phyloP scores from a whole-genome alignment of 2,329 filamentous ascomycete species.

The Aphanocladium album region DNA sequence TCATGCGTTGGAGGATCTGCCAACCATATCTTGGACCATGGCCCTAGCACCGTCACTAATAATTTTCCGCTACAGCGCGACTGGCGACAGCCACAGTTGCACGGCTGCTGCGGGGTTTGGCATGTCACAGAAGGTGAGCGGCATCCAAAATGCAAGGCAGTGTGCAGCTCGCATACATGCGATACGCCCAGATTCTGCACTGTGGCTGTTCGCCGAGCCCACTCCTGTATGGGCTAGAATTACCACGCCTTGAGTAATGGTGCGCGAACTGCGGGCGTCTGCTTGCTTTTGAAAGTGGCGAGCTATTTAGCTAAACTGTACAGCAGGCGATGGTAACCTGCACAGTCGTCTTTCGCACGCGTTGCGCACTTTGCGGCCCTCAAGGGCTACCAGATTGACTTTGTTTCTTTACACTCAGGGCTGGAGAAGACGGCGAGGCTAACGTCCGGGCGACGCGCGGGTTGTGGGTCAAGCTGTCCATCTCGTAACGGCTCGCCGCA shows the following conservation, averaged over 20 bases:
- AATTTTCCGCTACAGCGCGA: background rate
- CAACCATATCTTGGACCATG: background rate
- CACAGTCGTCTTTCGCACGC: background rate
- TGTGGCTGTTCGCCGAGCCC: background rate
- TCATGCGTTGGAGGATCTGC: background rate
- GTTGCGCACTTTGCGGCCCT: background rate
- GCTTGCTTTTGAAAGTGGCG: background rate
- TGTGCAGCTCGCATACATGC: background rate
- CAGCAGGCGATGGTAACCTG: background rate
- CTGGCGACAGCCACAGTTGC: background rate
- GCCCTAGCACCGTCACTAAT: background rate
- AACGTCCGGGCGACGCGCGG: background rate
- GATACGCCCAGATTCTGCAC: background rate
- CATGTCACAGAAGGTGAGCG: background rate
- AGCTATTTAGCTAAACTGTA: background rate
- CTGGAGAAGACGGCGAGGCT: constrained; percentile 3
- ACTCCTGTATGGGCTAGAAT: background rate
- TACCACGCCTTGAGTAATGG: background rate
- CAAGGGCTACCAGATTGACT: background rate
- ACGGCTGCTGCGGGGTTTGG: background rate
- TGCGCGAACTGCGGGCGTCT: background rate
- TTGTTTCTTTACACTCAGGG: background rate
- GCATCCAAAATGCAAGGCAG: background rate
- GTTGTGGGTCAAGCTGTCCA: constrained; percentile 5
- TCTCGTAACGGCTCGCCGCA: constrained; percentile 4